Evolutionary conservation across 208 protist genomes (phyloP).

Genomic region (Acanthamoeba royreba): DNA sequence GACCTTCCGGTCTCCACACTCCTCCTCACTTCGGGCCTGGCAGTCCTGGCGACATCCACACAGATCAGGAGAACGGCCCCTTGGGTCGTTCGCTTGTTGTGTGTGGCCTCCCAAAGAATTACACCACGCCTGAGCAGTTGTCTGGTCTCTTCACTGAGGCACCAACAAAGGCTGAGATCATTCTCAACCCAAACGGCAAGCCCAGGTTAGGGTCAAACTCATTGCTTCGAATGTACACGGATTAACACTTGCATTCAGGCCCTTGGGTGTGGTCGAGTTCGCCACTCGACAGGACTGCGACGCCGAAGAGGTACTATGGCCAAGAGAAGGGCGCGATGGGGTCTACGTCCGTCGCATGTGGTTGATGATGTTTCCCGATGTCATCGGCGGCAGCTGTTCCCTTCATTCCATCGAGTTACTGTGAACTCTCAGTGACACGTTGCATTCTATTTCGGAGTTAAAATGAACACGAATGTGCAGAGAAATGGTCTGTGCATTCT

Average conservation of each 20-base stretch:
- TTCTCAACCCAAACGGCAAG: constrained; percentile 35
- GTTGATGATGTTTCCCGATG: constrained; percentile 1
- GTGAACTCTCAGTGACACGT: too few species aligned
- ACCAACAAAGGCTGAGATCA: constrained; percentile 3
- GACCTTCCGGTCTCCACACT: not conserved
- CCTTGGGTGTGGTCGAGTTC: constrained; percentile 29
- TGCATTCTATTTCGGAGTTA: too few species aligned
- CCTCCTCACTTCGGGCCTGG: not conserved
- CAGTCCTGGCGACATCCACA: not conserved
- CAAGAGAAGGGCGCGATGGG: not conserved
- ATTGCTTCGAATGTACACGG: not conserved
- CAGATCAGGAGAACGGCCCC: not conserved
- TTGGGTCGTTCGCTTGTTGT: not conserved
- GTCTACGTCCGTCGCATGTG: not conserved
- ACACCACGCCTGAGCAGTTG: not conserved
- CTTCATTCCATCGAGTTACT: not conserved
- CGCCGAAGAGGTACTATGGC: not conserved
- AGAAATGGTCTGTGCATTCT: too few species aligned
- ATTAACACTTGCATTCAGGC: not conserved
- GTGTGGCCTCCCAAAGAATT: not conserved
- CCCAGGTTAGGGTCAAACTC: not conserved
- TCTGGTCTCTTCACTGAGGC: not conserved
- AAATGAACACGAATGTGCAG: too few species aligned
- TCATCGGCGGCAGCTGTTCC: constrained; percentile 17
- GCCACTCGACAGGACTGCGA: not conserved